Percentiles rank a stretch among this genome's conserved stretches.
Evolutionary conservation across 1,284 basidiomycete species (phyloP).

Genomic region (Rhizoctonia solani): DNA sequence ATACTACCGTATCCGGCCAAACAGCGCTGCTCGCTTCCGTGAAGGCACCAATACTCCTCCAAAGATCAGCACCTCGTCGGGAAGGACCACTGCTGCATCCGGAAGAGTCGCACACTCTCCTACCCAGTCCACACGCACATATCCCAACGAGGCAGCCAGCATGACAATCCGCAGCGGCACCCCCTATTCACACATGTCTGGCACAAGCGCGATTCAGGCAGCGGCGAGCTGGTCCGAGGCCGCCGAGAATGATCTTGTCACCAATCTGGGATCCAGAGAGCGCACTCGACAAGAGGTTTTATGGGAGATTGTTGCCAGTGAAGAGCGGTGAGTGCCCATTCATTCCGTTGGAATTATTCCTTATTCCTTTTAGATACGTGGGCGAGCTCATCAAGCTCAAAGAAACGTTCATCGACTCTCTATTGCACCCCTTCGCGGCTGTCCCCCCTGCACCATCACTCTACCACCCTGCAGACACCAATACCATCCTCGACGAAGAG

Average conservation of each 20-base stretch:
- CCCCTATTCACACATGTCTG: constrained; percentile 77
- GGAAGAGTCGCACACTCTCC: constrained; percentile 79
- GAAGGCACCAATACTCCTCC: constrained; percentile 3
- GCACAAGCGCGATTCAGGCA: constrained; percentile 63
- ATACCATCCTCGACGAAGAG: constrained; percentile 63
- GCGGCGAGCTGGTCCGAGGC: constrained; percentile 94
- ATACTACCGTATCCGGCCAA: constrained; percentile 28
- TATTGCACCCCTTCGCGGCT: constrained; percentile 84
- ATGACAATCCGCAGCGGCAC: constrained; percentile 69
- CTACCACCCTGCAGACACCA: constrained; percentile 51
- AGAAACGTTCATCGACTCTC: constrained; percentile 87
- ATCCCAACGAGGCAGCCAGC: constrained; percentile 34
- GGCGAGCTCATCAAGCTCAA: constrained; percentile 87
- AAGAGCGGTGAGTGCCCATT: constrained; percentile 80
- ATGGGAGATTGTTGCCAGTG: constrained; percentile 97
- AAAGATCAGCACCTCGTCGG: constrained; percentile 1
- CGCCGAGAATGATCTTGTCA: constrained; percentile 92
- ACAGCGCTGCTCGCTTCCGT: constrained; percentile 23
- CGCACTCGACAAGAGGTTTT: constrained; percentile 95
- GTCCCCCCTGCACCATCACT: constrained; percentile 50
- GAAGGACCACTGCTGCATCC: constrained; percentile 54
- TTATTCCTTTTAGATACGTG: constrained; percentile 73
- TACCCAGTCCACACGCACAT: constrained; percentile 59
- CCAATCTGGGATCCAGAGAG: constrained; percentile 89
- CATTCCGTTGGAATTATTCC: background rate